These are phyloP conservation scores for Obba rivulosa DNA, from an alignment of 768 basidiomycete species.

Conservation along the genomic window DNA sequence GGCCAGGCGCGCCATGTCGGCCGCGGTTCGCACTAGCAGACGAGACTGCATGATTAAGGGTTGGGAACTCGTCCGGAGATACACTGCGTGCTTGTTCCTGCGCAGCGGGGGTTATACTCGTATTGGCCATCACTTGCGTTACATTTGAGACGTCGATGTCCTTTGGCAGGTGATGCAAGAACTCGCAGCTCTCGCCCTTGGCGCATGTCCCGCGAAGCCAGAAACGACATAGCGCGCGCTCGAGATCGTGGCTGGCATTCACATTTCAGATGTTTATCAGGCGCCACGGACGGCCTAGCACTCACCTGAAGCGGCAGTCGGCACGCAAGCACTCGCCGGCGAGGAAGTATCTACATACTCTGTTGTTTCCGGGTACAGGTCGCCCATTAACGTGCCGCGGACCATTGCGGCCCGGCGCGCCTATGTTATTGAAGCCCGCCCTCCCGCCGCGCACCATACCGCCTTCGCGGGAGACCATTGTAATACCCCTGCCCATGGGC, in stretches of 20 bases:
- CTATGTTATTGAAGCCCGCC: conserved; percentile 24
- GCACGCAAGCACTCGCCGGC: conserved; percentile 94
- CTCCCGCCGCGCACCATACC: conserved; percentile 37
- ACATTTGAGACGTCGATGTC: conserved; percentile 75
- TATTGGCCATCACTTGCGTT: conserved; percentile 61
- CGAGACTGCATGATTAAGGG: conserved; percentile 38
- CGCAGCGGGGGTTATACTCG: conserved; percentile 47
- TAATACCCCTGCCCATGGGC: conserved; percentile 62
- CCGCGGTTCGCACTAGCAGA: conserved; percentile 36
- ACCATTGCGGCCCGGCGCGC: conserved; percentile 19
- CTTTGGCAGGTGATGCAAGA: conserved; percentile 86
- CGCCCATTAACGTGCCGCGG: conserved; percentile 49
- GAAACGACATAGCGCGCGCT: conserved; percentile 91
- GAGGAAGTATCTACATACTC: conserved; percentile 95
- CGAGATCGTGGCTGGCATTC: conserved; percentile 76
- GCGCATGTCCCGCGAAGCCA: conserved; percentile 98
- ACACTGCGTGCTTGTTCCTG: conserved; percentile 31
- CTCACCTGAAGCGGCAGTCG: conserved; percentile 96
- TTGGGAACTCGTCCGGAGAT: conserved; percentile 69
- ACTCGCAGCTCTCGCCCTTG: conserved; percentile 95
- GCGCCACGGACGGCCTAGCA: neutral
- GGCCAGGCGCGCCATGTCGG: conserved; percentile 34
- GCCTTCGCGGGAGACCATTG: conserved; percentile 56
- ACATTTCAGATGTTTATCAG: no score
- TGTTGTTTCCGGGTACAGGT: conserved; percentile 54